These are phyloP conservation scores for Rhizopus stolonifer DNA, from an alignment of 371 early-diverging fungal species.

Conservation along the genomic window DNA sequence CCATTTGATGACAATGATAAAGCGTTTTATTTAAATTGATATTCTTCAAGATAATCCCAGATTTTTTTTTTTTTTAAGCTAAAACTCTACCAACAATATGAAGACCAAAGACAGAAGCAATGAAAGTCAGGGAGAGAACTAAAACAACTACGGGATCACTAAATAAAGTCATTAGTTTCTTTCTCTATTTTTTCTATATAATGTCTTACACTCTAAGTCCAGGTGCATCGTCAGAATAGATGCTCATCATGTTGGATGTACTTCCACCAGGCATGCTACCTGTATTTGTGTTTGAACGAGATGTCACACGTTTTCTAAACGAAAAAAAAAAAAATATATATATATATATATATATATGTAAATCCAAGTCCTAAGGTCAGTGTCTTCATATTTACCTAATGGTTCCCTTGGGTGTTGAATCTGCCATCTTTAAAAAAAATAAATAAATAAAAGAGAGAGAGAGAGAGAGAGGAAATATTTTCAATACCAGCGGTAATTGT, in stretches of 20 bases:
- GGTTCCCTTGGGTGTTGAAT: constrained; percentile 51
- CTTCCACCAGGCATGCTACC: constrained; percentile 60
- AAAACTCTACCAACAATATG: constrained; percentile 54
- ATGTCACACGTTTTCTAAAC: constrained; percentile 58
- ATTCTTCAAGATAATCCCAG: too few species aligned
- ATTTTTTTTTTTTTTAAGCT: constrained; percentile 20
- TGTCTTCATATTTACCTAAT: constrained; percentile 35
- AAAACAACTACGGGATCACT: constrained; percentile 97
- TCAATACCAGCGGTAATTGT: too few species aligned
- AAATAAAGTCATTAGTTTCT: too few species aligned
- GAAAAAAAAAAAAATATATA: not conserved
- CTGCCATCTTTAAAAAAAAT: constrained; percentile 24
- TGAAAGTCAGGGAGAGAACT: constrained; percentile 66
- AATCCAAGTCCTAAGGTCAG: too few species aligned
- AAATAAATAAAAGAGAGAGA: not conserved
- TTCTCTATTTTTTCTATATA: too few species aligned
- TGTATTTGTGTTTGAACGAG: constrained; percentile 45
- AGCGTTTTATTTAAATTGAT: too few species aligned
- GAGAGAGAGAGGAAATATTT: not conserved
- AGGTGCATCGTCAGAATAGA: constrained; percentile 95
- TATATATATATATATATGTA: too few species aligned
- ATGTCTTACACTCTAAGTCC: constrained; percentile 96
- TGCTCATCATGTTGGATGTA: constrained; percentile 87
- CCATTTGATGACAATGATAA: too few species aligned
- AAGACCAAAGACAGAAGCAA: constrained; percentile 48